Evolutionary conservation across 257 asterid species (phyloP).

Genomic region (Coffea eugenioides): DNA sequence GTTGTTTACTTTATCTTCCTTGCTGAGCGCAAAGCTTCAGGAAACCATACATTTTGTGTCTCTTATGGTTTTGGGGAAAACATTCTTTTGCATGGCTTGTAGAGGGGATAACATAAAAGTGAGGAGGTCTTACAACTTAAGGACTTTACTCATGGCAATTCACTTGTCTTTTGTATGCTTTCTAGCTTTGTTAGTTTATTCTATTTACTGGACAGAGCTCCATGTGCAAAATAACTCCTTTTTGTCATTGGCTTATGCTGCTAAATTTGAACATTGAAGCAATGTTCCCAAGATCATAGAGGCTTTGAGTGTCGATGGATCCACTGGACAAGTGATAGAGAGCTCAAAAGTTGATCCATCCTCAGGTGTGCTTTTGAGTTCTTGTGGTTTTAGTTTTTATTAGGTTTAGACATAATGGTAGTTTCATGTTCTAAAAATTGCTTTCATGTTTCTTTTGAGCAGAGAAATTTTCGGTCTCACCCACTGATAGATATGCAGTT

Average conservation of each 20-base stretch:
- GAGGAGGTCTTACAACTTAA: background rate
- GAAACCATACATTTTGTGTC: background rate
- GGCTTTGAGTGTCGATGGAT: slow-evolving; percentile 77
- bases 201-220: background rate
- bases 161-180: background rate
- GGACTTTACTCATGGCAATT: background rate
- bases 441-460: slow-evolving; percentile 21
- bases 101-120: background rate
- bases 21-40: background rate
- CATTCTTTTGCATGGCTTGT: background rate
- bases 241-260: background rate
- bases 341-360: slow-evolving; percentile 62
- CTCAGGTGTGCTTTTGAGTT: slow-evolving; percentile 42
- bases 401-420: background rate
- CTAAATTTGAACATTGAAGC: slow-evolving; percentile 36
- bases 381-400: background rate
- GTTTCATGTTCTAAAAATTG: background rate
- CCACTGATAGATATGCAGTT: slow-evolving; percentile 90
- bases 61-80: background rate
- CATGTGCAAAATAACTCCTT: background rate
- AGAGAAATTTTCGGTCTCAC: slow-evolving; percentile 78
- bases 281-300: slow-evolving; percentile 81
- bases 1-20: background rate
- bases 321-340: slow-evolving; percentile 70
- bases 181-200: background rate